Conservation (phyloP, 1,139 yeast genomes). For the Taphrina betulina region DNA sequence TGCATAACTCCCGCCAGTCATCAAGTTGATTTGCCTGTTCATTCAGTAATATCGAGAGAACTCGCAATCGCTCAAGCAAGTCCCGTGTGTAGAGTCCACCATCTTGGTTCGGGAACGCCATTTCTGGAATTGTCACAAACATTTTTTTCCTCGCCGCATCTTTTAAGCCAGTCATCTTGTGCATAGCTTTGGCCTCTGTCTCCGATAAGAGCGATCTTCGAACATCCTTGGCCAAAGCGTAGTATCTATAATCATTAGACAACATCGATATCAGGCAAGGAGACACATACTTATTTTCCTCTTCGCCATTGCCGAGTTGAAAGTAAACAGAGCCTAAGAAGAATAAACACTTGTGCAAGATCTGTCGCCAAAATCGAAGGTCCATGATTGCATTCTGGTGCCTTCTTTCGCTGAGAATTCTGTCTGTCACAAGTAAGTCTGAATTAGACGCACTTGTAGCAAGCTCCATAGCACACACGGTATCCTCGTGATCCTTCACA, state of each 20-base stretch:
- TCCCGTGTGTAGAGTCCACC: slow-evolving; percentile 40
- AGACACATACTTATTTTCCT: slow-evolving; percentile 54
- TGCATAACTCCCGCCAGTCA: slow-evolving; percentile 54
- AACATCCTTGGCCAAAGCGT: slow-evolving; percentile 62
- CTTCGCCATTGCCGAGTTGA: slow-evolving; percentile 50
- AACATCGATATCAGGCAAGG: slow-evolving; percentile 53
- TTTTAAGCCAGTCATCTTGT: slow-evolving; percentile 38
- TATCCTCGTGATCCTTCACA: slow-evolving; percentile 33
- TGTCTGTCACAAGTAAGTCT: too few relatives aligned
- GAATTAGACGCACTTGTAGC: too few relatives aligned
- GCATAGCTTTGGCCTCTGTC: slow-evolving; percentile 40
- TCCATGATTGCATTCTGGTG: too few relatives aligned
- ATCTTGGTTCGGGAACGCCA: slow-evolving; percentile 39
- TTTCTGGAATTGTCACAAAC: slow-evolving; percentile 40
- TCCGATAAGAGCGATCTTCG: slow-evolving; percentile 48
- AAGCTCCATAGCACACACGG: slow-evolving; percentile 19
- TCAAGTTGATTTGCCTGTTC: slow-evolving; percentile 59
- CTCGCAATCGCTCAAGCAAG: slow-evolving; percentile 38
- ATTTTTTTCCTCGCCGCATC: slow-evolving; percentile 36
- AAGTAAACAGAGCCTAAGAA: slow-evolving; percentile 79
- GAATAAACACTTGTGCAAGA: slow-evolving; percentile 72
- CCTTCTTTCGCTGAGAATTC: too few relatives aligned
- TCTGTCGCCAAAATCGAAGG: slow-evolving; percentile 52
- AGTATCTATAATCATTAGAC: slow-evolving; percentile 49
- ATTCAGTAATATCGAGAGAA: slow-evolving; percentile 50